Percentiles rank a stretch among this genome's conserved stretches.
Conservation (phyloP, 768 basidiomycete species). For the Trametes sanguinea region DNA sequence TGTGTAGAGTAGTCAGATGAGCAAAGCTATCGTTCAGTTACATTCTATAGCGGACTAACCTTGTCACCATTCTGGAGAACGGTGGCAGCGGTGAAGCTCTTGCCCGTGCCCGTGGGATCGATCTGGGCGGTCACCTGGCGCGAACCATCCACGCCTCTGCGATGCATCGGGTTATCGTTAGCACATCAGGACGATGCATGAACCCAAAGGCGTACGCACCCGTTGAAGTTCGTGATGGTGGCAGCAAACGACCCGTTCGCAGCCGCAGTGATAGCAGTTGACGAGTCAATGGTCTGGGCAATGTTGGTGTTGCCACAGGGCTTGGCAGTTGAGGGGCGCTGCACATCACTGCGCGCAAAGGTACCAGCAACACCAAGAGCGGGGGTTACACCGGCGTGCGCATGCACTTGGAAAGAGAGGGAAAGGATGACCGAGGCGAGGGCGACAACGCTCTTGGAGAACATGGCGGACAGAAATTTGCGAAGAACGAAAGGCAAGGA, state of each 20-base stretch:
- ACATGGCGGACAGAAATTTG: conserved; percentile 22
- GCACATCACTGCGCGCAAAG: conserved; percentile 33
- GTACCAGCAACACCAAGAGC: conserved; percentile 40
- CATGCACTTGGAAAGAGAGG: conserved; percentile 39
- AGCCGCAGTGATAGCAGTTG: conserved; percentile 27
- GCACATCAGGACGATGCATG: background rate
- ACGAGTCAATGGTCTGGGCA: conserved; percentile 40
- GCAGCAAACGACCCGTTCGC: conserved; percentile 46
- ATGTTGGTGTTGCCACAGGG: conserved; percentile 49
- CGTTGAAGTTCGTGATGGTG: conserved; percentile 49
- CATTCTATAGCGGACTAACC: conserved; percentile 35
- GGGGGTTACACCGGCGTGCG: conserved; percentile 46
- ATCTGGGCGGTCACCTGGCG: conserved; percentile 47
- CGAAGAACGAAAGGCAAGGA: background rate
- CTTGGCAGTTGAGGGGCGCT: conserved; percentile 30
- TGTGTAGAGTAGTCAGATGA: conserved; percentile 17
- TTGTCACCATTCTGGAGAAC: conserved; percentile 48
- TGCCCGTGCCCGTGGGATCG: conserved; percentile 42
- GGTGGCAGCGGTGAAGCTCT: conserved; percentile 38
- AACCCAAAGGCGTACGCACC: conserved; percentile 32
- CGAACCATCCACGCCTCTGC: conserved; percentile 47
- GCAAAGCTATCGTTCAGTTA: no score
- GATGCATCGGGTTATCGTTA: background rate
- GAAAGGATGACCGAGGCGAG: conserved; percentile 36
- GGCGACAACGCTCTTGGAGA: conserved; percentile 30